Percentiles rank a stretch among this genome's conserved stretches.
Evolutionary conservation across 768 basidiomycete species (phyloP).

Genomic region (Mycena rebaudengoi): DNA sequence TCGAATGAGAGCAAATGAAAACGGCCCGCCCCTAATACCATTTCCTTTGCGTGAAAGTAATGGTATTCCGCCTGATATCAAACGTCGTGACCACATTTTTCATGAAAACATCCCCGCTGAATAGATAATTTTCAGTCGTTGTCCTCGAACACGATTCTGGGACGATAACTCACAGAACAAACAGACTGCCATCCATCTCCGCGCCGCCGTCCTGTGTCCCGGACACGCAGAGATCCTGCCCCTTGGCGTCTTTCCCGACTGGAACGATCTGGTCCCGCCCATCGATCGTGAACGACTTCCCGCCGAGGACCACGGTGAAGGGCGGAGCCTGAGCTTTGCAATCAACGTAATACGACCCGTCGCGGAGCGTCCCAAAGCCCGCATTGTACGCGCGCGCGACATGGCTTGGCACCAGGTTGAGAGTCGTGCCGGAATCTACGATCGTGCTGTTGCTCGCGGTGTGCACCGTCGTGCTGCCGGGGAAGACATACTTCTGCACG

Average conservation of each 20-base stretch:
- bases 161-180: constrained; percentile 28
- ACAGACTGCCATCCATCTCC: constrained; percentile 12
- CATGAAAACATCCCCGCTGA: constrained; percentile 27
- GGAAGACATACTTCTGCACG: constrained; percentile 24
- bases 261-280: constrained; percentile 24
- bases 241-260: constrained; percentile 13
- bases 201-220: constrained; percentile 31
- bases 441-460: constrained; percentile 17
- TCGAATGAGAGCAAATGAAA: not conserved
- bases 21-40: not conserved
- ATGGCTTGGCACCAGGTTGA: constrained; percentile 27
- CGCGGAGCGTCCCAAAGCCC: constrained; percentile 15
- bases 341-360: constrained; percentile 22
- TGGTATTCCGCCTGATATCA: constrained; percentile 18
- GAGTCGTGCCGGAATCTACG: constrained; percentile 29
- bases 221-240: constrained; percentile 20
- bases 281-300: constrained; percentile 25
- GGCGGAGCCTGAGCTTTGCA: constrained; percentile 27
- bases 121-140: not conserved
- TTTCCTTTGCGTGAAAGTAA: constrained; percentile 20
- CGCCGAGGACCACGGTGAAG: constrained; percentile 27
- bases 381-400: constrained; percentile 28
- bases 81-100: constrained; percentile 29
- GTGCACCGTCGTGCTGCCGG: constrained; percentile 4
- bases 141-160: not conserved